phyloP scores from a whole-genome alignment of 2,329 filamentous ascomycete species.

The Venturia effusa region DNA sequence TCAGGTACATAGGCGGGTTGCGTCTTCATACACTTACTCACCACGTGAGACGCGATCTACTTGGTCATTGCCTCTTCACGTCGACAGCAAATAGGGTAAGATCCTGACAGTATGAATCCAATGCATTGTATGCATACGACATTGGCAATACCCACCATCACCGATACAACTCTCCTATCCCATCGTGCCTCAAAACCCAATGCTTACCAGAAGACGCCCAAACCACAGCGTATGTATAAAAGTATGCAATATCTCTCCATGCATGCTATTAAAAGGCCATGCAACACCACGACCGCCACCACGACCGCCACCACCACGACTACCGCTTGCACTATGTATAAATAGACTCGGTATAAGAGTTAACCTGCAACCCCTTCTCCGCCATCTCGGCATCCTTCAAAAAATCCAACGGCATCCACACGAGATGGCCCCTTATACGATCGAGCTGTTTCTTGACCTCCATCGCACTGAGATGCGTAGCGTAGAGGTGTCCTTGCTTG shows the following conservation, averaged over 20 bases:
- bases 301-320: no score
- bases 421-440: slow-evolving; percentile 74
- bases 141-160: not conserved
- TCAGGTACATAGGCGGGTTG: no score
- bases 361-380: slow-evolving; percentile 76
- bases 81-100: no score
- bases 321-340: no score
- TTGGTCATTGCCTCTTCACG: no score
- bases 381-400: slow-evolving; percentile 79
- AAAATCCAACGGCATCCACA: slow-evolving; percentile 93
- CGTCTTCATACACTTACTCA: no score
- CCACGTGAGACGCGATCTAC: no score
- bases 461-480: slow-evolving; percentile 54
- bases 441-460: slow-evolving; percentile 68
- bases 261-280: not conserved
- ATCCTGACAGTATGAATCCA: not conserved
- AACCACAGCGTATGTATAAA: not conserved
- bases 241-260: not conserved
- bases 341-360: slow-evolving; percentile 76
- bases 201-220: not conserved
- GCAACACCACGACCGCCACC: not conserved
- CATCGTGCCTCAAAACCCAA: not conserved
- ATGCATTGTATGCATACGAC: not conserved
- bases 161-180: not conserved
- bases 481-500: slow-evolving; percentile 79